Evolutionary conservation across 805 yeast genomes (phyloP), one percentile per base, ranked within the genome.

Genomic region (Candida mattraensis): DNA sequence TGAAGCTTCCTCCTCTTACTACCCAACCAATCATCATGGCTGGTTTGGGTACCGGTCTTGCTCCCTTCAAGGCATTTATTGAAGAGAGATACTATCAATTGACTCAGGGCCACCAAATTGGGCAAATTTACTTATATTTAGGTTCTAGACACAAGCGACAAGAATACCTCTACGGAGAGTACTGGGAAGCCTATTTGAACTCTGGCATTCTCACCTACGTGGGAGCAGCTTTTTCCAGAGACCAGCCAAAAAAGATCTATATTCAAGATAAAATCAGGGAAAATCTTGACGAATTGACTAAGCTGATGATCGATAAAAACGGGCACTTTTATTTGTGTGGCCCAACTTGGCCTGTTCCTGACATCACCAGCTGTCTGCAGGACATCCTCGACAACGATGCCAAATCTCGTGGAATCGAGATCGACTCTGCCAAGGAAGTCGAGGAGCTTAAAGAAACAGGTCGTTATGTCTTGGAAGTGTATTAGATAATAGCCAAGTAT

Each of bases 341-440:
- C 45, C 98, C 98, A 27, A 91, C 97, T 2, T 91, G 98, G 98
- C 98, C 98, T 21, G 97, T 91, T 56, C 96, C 98, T 8, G 96
- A 89, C 61, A 85, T 91, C 53, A 85, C 96, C 35, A 83, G 82
- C 28, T 95, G 96, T 53, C 69, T 91, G 50, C 83, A 83, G 55
- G 95, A 87, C 47, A 83, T 91, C 50, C 72, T 88, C 33, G 62
- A 63, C 16, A 73, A 74, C 29, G 95, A 86, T 46, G 95, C 95
- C 17, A 69, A 67, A 34, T 69, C 67, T 47, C 72, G 69, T 36
- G 94, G 93, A 38, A 74, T 70, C 33, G 71, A 74, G 51, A 69
- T 85, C 39, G 94, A 89, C 51, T 72, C 82, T 47, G 78, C 80
- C 30, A 79, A 80, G 55, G 88, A 78, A 32, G 88, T 91, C 54